Evolutionary conservation across 2,329 filamentous ascomycete species (phyloP).

Genomic region (Hortaea werneckii): DNA sequence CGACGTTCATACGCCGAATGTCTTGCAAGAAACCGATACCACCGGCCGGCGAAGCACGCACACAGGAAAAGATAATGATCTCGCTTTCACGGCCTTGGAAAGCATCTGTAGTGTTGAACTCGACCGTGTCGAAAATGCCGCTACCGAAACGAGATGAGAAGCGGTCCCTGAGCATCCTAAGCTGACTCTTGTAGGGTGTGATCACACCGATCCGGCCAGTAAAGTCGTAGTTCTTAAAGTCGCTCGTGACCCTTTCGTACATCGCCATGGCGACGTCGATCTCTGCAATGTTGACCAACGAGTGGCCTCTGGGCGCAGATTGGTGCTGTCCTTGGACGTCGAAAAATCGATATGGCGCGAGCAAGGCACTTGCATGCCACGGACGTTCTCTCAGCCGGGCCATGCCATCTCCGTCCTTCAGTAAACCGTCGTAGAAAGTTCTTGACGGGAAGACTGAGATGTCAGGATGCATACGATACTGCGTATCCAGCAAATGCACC

Average conservation of each 20-base stretch:
- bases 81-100: conserved; percentile 96
- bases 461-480: conserved; percentile 98
- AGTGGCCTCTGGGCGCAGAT: conserved; percentile 72
- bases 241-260: conserved; percentile 66
- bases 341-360: conserved; percentile 94
- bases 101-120: conserved; percentile 98
- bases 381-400: conserved; percentile 60
- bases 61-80: conserved; percentile 97
- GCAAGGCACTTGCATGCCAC: conserved; percentile 74
- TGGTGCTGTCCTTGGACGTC: conserved; percentile 85
- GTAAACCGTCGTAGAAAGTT: conserved; percentile 82
- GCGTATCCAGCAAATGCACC: conserved; percentile 89
- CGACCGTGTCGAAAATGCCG: conserved; percentile 64
- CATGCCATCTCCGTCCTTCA: conserved; percentile 82
- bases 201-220: conserved; percentile 88
- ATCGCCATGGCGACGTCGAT: conserved; percentile 76
- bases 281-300: conserved; percentile 80
- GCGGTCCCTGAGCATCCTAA: conserved; percentile 65
- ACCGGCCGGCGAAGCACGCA: conserved; percentile 81
- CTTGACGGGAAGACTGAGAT: conserved; percentile 85
- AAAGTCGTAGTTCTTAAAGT: conserved; percentile 44
- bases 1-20: conserved; percentile 98
- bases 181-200: conserved; percentile 92
- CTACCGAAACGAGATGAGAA: conserved; percentile 68
- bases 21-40: conserved; percentile 98